These are phyloP conservation scores for Cryptosporidium tyzzeri DNA, from an alignment of 169 alveolate species.

Conservation along the genomic window DNA sequence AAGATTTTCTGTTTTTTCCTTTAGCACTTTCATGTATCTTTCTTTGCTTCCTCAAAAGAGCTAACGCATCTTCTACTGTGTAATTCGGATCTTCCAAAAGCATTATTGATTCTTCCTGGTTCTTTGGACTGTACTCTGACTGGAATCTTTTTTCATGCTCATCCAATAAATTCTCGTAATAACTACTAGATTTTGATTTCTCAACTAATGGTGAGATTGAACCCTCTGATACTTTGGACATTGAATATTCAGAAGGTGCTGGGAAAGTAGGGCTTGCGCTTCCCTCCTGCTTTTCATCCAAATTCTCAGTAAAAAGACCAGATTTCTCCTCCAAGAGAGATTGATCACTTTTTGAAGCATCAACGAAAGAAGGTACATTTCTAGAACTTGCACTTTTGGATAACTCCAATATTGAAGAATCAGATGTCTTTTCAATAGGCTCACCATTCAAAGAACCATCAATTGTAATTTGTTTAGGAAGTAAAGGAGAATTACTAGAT, in stretches of 20 bases:
- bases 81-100: conserved; percentile 25
- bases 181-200: background rate
- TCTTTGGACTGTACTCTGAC: conserved; percentile 15
- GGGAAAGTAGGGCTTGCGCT: background rate
- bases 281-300: background rate
- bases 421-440: background rate
- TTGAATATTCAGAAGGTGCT: background rate
- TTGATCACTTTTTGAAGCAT: background rate
- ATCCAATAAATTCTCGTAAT: background rate
- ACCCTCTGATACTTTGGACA: background rate
- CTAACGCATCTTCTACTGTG: conserved; percentile 54
- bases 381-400: background rate
- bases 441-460: background rate
- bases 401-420: background rate
- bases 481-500: background rate
- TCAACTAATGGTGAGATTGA: conserved; percentile 1
- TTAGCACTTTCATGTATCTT: conserved; percentile 33
- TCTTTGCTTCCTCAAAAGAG: conserved; percentile 37
- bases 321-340: background rate
- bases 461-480: background rate
- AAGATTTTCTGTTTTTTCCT: background rate
- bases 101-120: conserved; percentile 33
- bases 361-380: background rate
- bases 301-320: background rate
- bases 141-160: background rate